Evolutionary conservation across 208 protist species (phyloP), one percentile per base, ranked within the genome.

Genomic region (Leishmania tarentolae): DNA sequence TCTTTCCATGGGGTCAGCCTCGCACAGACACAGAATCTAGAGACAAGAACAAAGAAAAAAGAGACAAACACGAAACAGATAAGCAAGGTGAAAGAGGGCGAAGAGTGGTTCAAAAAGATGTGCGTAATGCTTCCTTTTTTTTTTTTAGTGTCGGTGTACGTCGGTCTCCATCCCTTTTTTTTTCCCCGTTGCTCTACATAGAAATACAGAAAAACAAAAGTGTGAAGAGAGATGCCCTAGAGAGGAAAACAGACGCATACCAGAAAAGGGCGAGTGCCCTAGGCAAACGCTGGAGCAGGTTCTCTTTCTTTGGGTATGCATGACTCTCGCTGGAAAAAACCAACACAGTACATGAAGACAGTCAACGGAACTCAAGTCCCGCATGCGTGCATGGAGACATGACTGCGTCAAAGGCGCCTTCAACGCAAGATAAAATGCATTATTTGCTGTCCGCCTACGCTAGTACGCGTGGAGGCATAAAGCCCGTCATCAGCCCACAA

Each of bases 401-500:
- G 3, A 31, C 35, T 7, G 47, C 24, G 68, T 7, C 7, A 52
- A 35, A 52, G 24, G 37, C 37, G 21, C 65, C 28, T n/a, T 52
- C 8, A 24, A 47, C 8, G 40, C 42, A 11, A 50, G 68, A 37
- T 35, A 19, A 0, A 37, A 19, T 72, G 68, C 7, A 72, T 52
- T 9, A 13, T 4, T 52, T 31, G 24, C 68, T 72, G 68, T 15
- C 6, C 13, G 31, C 0, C 40, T 47, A 31, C 9, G 66, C 37
- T 72, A 11, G 15, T 31, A 35, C n/a, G 13, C 44, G n/a, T 46
- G 68, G 9, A 50, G 68, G 37, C 31, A 44, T 59, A 21, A 17
- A 75, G 71, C 6, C 8, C 28, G 31, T 19, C 9, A 17, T 75
- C 71, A 71, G 50, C 76, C 76, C 24, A 80, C 65, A 63, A 86